Percentiles rank a stretch among this genome's conserved stretches.
phyloP scores from a whole-genome alignment of 352 stramenopile genomes.

The Phytopythium vexans region DNA sequence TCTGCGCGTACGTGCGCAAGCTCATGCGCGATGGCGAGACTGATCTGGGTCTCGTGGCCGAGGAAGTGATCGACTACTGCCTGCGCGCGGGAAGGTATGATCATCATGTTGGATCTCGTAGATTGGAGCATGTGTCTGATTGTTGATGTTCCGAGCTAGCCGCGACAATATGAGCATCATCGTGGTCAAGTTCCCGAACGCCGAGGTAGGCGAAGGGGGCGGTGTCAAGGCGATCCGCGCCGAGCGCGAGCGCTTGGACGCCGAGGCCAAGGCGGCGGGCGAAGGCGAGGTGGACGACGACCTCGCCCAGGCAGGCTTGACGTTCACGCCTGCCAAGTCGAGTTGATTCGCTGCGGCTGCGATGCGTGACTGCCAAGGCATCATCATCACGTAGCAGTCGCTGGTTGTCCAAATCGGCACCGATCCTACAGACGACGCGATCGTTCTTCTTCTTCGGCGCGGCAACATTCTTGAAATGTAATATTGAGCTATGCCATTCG shows the following conservation, averaged over 20 bases:
- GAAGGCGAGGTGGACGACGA: constrained; percentile 10
- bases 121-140: background rate
- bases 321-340: background rate
- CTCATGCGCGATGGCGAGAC: constrained; percentile 68
- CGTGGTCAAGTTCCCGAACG: constrained; percentile 70
- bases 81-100: constrained; percentile 63
- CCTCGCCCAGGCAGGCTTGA: background rate
- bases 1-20: constrained; percentile 79
- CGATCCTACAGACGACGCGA: too few relatives aligned
- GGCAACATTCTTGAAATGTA: too few relatives aligned
- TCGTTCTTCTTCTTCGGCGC: too few relatives aligned
- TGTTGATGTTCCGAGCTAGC: constrained; percentile 11
- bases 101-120: constrained; percentile 2
- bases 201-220: constrained; percentile 57
- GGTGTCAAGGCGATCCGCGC: constrained; percentile 60
- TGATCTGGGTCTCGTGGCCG: constrained; percentile 68
- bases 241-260: constrained; percentile 43
- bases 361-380: too few relatives aligned
- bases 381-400: too few relatives aligned
- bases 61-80: constrained; percentile 80
- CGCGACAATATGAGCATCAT: constrained; percentile 87
- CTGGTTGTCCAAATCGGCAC: background rate
- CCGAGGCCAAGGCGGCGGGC: constrained; percentile 29
- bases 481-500: too few relatives aligned
- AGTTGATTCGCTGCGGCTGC: too few relatives aligned